Evolutionary conservation across 2,329 filamentous ascomycete species (phyloP), one percentile per base, ranked within the genome.

Genomic region (Calonectria multiphialidica): DNA sequence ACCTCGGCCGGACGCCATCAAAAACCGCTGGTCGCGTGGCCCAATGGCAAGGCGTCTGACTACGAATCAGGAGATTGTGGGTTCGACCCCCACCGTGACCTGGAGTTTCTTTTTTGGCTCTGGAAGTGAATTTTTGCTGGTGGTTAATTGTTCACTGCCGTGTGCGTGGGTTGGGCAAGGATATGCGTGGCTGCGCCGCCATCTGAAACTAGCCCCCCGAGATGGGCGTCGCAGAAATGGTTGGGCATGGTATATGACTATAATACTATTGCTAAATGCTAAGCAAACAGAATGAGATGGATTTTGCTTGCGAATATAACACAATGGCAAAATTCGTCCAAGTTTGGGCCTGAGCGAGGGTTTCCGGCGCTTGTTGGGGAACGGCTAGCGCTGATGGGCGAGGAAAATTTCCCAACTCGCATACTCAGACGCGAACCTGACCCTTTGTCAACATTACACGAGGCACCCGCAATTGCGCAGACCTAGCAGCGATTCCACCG

Each of bases 1-100:
- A 25, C 18, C 25, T 5, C 16, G 9, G 15, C 16, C 25, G 23
- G 25, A 21, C 57, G 57, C 66, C 28, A 53, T n/a, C 55, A 63
- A 62, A 47, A 25, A 5, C 13, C 6, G 37, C 15, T 16, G 69
- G 69, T 71, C 69, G 69, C 77, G 77, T 79, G 77, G 77, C 77
- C 77, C 76, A 80, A 80, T 80, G 78, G 79, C 79, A 80, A 79
- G 79, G 79, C 79, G 79, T 80, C 79, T 80, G 79, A 80, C 79
- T 80, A 80, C 79, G 79, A 80, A 80, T 80, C 79, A 80, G 79
- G 78, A 80, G 79, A 80, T 80, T 77, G 74, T 78, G 77, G 79
- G 79, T 80, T 80, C 79, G 79, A 80, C 74, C 79, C 79, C 79
- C 74, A 75, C 64, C 75, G 71, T 76, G 76, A 77, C 69, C 69